Conservation (phyloP, 371 early-diverging fungal species). For the Furculomyces boomerangus region DNA sequence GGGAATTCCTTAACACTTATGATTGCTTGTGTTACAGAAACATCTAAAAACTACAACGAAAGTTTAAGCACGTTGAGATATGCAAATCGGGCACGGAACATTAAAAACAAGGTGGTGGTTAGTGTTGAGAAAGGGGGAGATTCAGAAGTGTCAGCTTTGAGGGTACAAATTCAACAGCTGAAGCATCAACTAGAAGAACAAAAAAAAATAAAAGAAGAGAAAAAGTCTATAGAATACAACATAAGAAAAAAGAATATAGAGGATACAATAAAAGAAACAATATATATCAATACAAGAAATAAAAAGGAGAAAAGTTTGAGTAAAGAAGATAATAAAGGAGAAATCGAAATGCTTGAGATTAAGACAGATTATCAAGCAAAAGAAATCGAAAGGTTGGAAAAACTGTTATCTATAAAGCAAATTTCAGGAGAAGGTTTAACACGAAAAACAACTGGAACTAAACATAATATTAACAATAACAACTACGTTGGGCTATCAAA, state of each 20-base stretch:
- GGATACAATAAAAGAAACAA: too few relatives aligned
- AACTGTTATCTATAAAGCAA: too few relatives aligned
- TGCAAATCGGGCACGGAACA: constrained; percentile 63
- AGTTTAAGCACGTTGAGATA: constrained; percentile 76
- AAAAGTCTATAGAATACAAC: too few relatives aligned
- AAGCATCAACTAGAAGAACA: neutral
- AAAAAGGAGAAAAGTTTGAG: too few relatives aligned
- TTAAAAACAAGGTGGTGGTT: constrained; percentile 38
- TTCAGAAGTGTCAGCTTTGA: neutral
- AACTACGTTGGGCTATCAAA: neutral
- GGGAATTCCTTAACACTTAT: constrained; percentile 82
- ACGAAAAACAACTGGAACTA: too few relatives aligned
- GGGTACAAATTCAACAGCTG: neutral
- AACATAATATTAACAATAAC: too few relatives aligned
- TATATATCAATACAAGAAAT: too few relatives aligned
- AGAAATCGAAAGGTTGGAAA: neutral
- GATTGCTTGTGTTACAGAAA: constrained; percentile 71
- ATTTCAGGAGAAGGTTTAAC: too few relatives aligned
- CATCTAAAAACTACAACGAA: constrained; percentile 45
- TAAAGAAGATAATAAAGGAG: too few relatives aligned
- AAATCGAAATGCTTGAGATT: too few relatives aligned
- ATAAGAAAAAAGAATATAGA: too few relatives aligned
- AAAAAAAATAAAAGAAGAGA: too few relatives aligned
- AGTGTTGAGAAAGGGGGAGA: constrained; percentile 28
- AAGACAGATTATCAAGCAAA: neutral